Evolutionary conservation across 2,329 filamentous ascomycete species (phyloP), one percentile per base, ranked within the genome.

Genomic region (Boeremia exigua): DNA sequence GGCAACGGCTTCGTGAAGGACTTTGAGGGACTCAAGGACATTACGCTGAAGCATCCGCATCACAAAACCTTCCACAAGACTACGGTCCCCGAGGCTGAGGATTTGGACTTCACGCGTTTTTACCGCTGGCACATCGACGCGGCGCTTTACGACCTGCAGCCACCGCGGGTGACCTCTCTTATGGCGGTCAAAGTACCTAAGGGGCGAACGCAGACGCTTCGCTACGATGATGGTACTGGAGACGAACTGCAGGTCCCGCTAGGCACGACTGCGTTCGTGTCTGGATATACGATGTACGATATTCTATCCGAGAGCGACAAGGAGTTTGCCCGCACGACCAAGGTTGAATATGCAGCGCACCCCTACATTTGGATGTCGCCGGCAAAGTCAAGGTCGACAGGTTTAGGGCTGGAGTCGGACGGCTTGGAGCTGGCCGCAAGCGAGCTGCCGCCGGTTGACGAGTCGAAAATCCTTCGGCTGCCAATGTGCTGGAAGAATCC

Each of bases 71-170:
- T 93, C 75, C 90, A 93, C 74, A 83, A 84, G 48, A 84, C 85
- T 5, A 70, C 78, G 17, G 84, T 93, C 59, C 82, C 88, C 0
- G 77, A 87, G 1, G 78, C 80, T n/a, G 80, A 86, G n/a, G 84
- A 87, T 59, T 72, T 83, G 6, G 79, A 82, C 11, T 80, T 78
- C 62, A 86, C 84, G 0, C 77, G 84, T 6, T 86, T 91, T 77
- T 92, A 90, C 76, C 81, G 89, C 56, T 92, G 90, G 89, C 89
- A 92, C 72, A 92, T 92, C 49, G 89, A 92, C 67, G 89, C 90
- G 3, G 89, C 89, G 1, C 78, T 92, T 6, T 92, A 92, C 69
- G 88, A 84, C 15, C 82, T 92, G 6, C 85, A 89, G n/a, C 89
- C 90, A 3, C 89, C 90, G 2, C 81, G 87, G 25, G 89, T 87